These are phyloP conservation scores for Boletus rex-veris DNA, from an alignment of 768 basidiomycete genomes.

Conservation along the genomic window DNA sequence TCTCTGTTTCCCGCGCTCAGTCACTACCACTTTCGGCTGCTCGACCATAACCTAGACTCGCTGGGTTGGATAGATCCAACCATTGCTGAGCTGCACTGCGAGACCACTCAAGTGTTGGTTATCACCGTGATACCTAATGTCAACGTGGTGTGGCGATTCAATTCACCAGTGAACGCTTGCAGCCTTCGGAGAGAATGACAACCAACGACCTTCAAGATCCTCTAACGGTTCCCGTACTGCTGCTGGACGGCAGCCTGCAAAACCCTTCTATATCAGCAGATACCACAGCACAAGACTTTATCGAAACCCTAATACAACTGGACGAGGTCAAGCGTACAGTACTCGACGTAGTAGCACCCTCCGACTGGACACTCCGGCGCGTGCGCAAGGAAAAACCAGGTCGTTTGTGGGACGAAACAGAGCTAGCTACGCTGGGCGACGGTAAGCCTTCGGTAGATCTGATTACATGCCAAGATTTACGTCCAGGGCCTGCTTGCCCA, in stretches of 20 bases:
- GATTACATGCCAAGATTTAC: constrained; percentile 7
- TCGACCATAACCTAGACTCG: background rate
- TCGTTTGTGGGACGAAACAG: constrained; percentile 67
- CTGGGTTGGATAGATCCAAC: background rate
- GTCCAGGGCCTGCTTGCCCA: background rate
- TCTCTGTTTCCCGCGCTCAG: background rate
- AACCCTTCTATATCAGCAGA: constrained; percentile 56
- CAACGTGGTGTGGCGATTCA: background rate
- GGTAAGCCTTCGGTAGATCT: constrained; percentile 39
- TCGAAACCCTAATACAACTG: constrained; percentile 45
- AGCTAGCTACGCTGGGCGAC: constrained; percentile 60
- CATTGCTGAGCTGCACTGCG: background rate
- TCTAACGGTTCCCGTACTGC: constrained; percentile 55
- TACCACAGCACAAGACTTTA: constrained; percentile 58
- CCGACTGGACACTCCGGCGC: constrained; percentile 67
- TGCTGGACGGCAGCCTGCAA: constrained; percentile 56
- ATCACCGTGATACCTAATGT: background rate
- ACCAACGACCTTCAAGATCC: constrained; percentile 31
- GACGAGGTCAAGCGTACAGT: constrained; percentile 53
- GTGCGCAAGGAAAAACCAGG: constrained; percentile 58
- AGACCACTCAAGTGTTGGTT: background rate
- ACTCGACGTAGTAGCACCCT: constrained; percentile 48
- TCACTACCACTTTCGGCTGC: background rate
- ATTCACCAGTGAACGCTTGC: background rate
- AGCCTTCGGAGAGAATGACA: constrained; percentile 10